Conservation (phyloP, 2,329 filamentous ascomycete species). For the Colletotrichum salicis region DNA sequence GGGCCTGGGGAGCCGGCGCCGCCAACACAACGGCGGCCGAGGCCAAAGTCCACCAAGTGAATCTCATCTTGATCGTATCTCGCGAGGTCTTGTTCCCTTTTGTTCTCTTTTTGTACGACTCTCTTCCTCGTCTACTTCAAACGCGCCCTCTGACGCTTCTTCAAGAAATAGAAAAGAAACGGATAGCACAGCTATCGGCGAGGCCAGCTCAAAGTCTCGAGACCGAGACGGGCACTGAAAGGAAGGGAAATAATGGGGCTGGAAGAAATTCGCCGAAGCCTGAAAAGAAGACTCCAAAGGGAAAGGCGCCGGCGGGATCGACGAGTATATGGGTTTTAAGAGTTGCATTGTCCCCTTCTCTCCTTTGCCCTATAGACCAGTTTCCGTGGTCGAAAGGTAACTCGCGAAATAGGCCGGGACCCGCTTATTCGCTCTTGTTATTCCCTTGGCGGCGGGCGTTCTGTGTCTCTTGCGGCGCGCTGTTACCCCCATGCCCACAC, state of each 20-base stretch:
- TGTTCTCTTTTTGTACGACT: neutral
- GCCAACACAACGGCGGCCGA: constrained; percentile 28
- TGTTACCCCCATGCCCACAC: neutral
- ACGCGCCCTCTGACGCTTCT: neutral
- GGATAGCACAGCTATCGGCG: constrained; percentile 34
- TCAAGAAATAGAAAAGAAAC: neutral
- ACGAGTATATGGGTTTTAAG: constrained; percentile 27
- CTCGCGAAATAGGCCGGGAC: constrained; percentile 1
- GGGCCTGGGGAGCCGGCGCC: constrained; percentile 20
- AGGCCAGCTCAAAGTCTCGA: constrained; percentile 34
- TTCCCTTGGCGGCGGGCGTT: constrained; percentile 10
- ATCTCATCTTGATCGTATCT: constrained; percentile 13
- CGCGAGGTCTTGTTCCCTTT: neutral
- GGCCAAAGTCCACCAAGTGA: constrained; percentile 26
- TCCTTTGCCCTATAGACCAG: neutral
- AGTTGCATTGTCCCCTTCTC: constrained; percentile 19
- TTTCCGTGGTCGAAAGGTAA: too few relatives aligned
- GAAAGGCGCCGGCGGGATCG: neutral
- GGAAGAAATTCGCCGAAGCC: constrained; percentile 19
- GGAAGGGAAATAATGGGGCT: constrained; percentile 19
- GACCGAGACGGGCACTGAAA: constrained; percentile 4
- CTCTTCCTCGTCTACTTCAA: neutral
- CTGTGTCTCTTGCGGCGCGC: neutral
- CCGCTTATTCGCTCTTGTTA: constrained; percentile 5
- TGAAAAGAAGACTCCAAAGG: neutral